Evolutionary conservation across 169 alveolate genomes (phyloP).

Genomic region (Plasmodium yoelii): DNA sequence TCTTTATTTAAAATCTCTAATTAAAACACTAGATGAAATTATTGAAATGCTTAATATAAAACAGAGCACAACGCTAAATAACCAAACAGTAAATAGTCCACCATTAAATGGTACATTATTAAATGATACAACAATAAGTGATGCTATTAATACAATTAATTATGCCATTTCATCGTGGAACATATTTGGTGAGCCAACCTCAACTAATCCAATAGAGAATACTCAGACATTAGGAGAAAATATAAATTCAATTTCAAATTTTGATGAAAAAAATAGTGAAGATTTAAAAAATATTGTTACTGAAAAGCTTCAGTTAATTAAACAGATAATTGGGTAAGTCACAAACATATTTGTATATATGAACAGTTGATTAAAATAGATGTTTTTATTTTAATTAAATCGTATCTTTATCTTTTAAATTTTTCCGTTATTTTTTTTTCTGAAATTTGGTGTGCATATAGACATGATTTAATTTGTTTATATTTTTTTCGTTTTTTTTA

Average conservation of each 20-base stretch:
- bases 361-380: too few species aligned
- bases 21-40: slow-evolving; percentile 27
- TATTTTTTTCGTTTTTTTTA: too few species aligned
- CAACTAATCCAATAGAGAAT: not conserved
- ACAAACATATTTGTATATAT: too few species aligned
- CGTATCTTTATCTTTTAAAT: too few species aligned
- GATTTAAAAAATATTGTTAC: slow-evolving; percentile 19
- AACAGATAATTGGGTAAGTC: slow-evolving; percentile 24
- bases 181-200: slow-evolving; percentile 12
- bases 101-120: too few species aligned
- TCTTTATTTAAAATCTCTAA: slow-evolving; percentile 11
- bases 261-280: slow-evolving; percentile 16
- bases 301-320: slow-evolving; percentile 41
- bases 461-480: too few species aligned
- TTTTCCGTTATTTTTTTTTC: too few species aligned
- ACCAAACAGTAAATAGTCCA: too few species aligned
- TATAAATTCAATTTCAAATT: not conserved
- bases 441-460: too few species aligned
- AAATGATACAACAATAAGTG: slow-evolving; percentile 38
- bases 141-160: slow-evolving; percentile 41
- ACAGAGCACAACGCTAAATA: too few species aligned
- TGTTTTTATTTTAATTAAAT: too few species aligned
- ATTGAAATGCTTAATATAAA: slow-evolving; percentile 19
- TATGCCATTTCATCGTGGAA: slow-evolving; percentile 65
- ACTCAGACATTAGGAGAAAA: not conserved